Percentiles rank a stretch among this genome's conserved stretches.
These are phyloP conservation scores for Arachnopeziza araneosa DNA, from an alignment of 2,329 filamentous ascomycete species.

Conservation along the genomic window DNA sequence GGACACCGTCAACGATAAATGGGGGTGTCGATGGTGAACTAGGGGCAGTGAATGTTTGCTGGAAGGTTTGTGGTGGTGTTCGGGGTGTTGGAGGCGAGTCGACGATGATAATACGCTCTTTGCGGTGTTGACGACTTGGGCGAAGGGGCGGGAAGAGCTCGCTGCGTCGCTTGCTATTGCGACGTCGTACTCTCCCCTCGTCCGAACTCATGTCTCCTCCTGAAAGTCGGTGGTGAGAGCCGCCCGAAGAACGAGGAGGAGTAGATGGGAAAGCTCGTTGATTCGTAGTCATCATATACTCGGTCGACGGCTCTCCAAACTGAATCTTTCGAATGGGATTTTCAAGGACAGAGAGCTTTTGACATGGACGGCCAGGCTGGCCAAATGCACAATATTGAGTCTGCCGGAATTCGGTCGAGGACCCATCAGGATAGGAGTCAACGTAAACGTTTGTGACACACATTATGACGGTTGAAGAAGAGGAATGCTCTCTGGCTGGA, in stretches of 20 bases:
- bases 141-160: conserved; percentile 16
- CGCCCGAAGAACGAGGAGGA: conserved; percentile 23
- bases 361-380: conserved; percentile 36
- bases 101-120: conserved; percentile 41
- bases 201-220: conserved; percentile 3
- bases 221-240: conserved; percentile 30
- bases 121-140: conserved; percentile 27
- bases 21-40: conserved; percentile 23
- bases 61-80: conserved; percentile 41
- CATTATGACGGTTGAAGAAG: conserved; percentile 27
- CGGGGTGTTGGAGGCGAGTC: conserved; percentile 41
- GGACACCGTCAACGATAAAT: conserved; percentile 10
- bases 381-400: conserved; percentile 36
- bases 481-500: not conserved
- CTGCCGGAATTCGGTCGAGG: conserved; percentile 32
- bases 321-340: conserved; percentile 36
- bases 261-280: conserved; percentile 20
- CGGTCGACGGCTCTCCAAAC: conserved; percentile 31
- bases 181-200: conserved; percentile 35
- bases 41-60: conserved; percentile 34
- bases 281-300: conserved; percentile 34
- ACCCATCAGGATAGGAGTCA: conserved; percentile 43
- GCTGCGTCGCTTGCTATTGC: conserved; percentile 32
- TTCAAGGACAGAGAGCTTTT: conserved; percentile 36
- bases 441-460: conserved; percentile 1